Evolutionary conservation across 495 filamentous ascomycete genomes (phyloP), one percentile per base, ranked within the genome.

Genomic region (Daldinia childiae): DNA sequence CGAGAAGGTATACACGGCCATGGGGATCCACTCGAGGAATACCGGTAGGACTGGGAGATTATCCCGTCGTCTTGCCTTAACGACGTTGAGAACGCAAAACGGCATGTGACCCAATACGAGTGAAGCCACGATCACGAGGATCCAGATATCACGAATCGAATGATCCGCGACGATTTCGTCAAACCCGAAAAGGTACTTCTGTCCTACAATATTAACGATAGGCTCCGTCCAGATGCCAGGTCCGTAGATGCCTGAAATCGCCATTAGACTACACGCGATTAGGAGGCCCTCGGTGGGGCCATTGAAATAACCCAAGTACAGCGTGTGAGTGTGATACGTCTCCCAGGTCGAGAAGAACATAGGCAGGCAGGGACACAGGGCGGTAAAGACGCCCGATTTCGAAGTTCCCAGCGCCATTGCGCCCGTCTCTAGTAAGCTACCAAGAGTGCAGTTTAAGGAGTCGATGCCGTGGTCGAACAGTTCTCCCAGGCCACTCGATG

Each of bases 331-430:
- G 80, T 99, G 95, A 79, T 97, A 99, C 2, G 95, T 99, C 79
- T 99, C 95, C 95, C 95, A 99, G 7, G 95, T 99, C 5, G 94
- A 98, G 82, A 98, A 97, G 84, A 97, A 98, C 95, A 99, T 99
- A 24, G 95, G 92, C 8, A 99, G 82, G 71, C 93, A 96, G 1
- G 95, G 96, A 59, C 94, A 87, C 39, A 98, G 81, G 12, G 94
- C 94, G 1, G 95, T 99, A 78, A 95, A 96, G 51, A 94, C 91
- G 70, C 95, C 95, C 6, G 92, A 87, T 61, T 88, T 87, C 8
- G 90, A 90, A 8, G 91, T 86, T 41, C 95, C 95, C 36, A 95
- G 84, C 27, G 93, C 96, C 90, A 99, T 92, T 17, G 93, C 93
- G 11, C 92, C 94, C 8, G 91, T 93, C 80, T 97, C 92, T 60